Evolutionary conservation across 2,329 filamentous ascomycete species (phyloP).

Genomic region (Cytospora schulzeri): DNA sequence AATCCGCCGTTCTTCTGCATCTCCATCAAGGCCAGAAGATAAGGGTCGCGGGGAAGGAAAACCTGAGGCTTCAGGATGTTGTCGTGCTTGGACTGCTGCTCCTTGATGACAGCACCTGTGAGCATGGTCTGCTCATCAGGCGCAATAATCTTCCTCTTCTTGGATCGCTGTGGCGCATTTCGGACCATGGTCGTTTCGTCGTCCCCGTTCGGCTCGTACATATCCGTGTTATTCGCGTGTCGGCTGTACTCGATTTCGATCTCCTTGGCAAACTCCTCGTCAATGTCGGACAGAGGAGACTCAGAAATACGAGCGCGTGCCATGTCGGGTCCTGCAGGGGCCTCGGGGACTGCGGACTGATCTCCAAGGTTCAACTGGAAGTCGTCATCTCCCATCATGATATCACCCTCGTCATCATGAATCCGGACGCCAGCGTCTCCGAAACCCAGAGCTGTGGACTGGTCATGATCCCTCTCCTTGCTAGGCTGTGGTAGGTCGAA

Average conservation of each 20-base stretch:
- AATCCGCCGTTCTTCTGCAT: constrained; percentile 92
- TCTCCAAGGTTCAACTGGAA: constrained; percentile 66
- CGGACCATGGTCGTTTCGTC: constrained; percentile 60
- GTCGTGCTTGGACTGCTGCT: constrained; percentile 81
- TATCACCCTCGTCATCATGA: constrained; percentile 65
- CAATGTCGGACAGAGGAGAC: constrained; percentile 70
- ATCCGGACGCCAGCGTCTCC: constrained; percentile 60
- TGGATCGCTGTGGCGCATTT: constrained; percentile 71
- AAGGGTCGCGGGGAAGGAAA: constrained; percentile 84
- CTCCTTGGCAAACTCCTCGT: constrained; percentile 62
- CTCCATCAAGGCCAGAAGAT: constrained; percentile 83
- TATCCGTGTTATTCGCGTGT: constrained; percentile 54
- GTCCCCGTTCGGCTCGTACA: constrained; percentile 64
- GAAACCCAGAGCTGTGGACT: constrained; percentile 56
- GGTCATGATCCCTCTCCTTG: constrained; percentile 61
- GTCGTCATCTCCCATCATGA: constrained; percentile 63
- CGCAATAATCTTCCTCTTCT: constrained; percentile 77
- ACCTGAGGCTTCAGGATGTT: constrained; percentile 81
- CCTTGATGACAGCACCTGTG: constrained; percentile 75
- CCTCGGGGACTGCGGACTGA: constrained; percentile 58
- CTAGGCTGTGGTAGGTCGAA: constrained; percentile 58
- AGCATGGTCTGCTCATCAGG: constrained; percentile 83
- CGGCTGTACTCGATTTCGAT: constrained; percentile 61
- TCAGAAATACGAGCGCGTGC: constrained; percentile 66
- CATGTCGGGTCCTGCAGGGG: constrained; percentile 49